These are phyloP conservation scores for Carallia pectinifolia DNA, from an alignment of 345 rosid genomes.

Conservation along the genomic window DNA sequence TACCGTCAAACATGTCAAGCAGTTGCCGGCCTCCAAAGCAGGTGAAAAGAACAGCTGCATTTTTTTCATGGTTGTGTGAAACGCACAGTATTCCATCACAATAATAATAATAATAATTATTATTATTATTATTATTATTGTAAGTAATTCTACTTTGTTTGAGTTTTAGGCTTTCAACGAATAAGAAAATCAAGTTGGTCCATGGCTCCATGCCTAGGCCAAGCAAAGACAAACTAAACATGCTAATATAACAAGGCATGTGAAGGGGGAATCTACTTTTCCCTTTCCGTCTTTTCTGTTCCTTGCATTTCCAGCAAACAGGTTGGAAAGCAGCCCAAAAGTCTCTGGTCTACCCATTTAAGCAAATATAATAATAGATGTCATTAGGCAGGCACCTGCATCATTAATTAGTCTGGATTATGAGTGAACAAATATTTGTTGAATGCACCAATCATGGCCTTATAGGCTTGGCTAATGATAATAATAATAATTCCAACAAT, in stretches of 20 bases:
- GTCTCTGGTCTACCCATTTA: slow-evolving; percentile 13
- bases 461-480: no score
- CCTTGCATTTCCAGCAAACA: slow-evolving; percentile 35
- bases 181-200: background rate
- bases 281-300: slow-evolving; percentile 26
- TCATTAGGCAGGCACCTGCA: slow-evolving; percentile 9
- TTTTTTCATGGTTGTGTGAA: background rate
- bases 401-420: slow-evolving; percentile 22
- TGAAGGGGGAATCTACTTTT: slow-evolving; percentile 47
- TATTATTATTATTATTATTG: background rate
- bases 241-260: slow-evolving; percentile 32
- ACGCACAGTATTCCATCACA: no score
- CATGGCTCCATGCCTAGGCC: slow-evolving; percentile 1
- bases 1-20: background rate
- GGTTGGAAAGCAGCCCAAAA: slow-evolving; percentile 29
- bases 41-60: background rate
- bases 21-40: slow-evolving; percentile 5
- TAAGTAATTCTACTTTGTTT: background rate
- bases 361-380: slow-evolving; percentile 7
- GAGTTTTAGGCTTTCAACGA: background rate
- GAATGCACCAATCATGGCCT: no score
- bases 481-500: no score
- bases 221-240: slow-evolving; percentile 32
- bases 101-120: no score
- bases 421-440: no score